Evolutionary conservation across 768 basidiomycete genomes (phyloP).

Genomic region (Infundibulicybe gibba): DNA sequence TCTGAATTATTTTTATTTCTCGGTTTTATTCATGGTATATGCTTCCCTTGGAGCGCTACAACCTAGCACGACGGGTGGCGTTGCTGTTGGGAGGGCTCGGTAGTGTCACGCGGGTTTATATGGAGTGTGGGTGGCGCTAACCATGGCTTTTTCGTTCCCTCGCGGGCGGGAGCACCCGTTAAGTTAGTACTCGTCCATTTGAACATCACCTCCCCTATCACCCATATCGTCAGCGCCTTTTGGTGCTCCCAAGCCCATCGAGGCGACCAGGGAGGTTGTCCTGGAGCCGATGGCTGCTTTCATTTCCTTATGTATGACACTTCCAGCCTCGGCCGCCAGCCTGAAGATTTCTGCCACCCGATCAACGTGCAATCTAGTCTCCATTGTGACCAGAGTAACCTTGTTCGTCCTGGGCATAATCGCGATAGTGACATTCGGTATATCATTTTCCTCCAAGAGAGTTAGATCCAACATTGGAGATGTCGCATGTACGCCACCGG

Average conservation of each 20-base stretch:
- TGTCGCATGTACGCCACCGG: constrained; percentile 81
- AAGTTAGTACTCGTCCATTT: constrained; percentile 28
- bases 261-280: constrained; percentile 58
- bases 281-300: constrained; percentile 59
- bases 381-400: constrained; percentile 88
- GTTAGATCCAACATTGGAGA: constrained; percentile 86
- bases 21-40: too few species aligned
- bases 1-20: too few species aligned
- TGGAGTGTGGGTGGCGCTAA: neutral
- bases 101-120: too few species aligned
- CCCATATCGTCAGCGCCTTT: constrained; percentile 17
- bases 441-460: constrained; percentile 83
- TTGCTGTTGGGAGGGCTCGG: too few species aligned
- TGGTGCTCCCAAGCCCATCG: constrained; percentile 51
- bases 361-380: constrained; percentile 90
- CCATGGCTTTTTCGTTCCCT: neutral
- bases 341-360: constrained; percentile 87
- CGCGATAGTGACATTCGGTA: constrained; percentile 87
- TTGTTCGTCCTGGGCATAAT: constrained; percentile 84
- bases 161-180: too few species aligned
- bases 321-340: constrained; percentile 73
- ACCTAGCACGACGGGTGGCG: too few species aligned
- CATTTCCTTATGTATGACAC: constrained; percentile 84
- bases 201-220: constrained; percentile 32
- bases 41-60: too few species aligned